These are phyloP conservation scores for Saururus chinensis DNA, from an alignment of 164 flowering plant genomes.

Conservation along the genomic window DNA sequence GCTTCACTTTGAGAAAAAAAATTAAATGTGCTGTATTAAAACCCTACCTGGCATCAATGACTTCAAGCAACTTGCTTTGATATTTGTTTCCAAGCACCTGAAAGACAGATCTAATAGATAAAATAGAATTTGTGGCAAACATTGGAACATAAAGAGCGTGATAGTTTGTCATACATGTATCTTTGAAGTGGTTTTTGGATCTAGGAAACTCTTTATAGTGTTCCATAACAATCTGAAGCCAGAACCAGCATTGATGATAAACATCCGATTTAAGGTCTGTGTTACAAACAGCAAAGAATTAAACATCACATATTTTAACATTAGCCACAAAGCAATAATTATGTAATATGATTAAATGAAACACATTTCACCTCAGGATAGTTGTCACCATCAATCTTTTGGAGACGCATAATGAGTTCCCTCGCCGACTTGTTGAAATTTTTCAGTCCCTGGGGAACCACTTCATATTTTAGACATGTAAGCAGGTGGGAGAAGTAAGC, in stretches of 20 bases:
- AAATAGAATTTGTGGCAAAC: background rate
- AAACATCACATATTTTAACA: background rate
- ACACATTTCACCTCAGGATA: constrained; percentile 61
- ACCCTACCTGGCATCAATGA: constrained; percentile 77
- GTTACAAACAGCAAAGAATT: constrained; percentile 2
- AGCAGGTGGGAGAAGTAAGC: background rate
- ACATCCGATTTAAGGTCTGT: constrained; percentile 93
- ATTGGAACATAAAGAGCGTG: background rate
- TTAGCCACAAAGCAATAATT: background rate
- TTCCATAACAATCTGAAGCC: constrained; percentile 88
- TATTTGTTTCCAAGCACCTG: constrained; percentile 89
- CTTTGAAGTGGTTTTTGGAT: constrained; percentile 87
- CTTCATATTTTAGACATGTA: background rate
- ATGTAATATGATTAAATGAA: no score
- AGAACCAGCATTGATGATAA: constrained; percentile 93
- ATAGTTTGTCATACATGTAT: constrained; percentile 50
- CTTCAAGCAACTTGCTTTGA: constrained; percentile 80
- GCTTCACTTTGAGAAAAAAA: background rate
- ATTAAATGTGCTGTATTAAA: background rate
- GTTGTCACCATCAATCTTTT: constrained; percentile 84
- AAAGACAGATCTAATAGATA: background rate
- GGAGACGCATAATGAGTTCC: constrained; percentile 64
- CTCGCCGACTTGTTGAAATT: constrained; percentile 67
- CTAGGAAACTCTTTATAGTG: constrained; percentile 84
- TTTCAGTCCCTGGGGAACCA: constrained; percentile 31